phyloP scores from a whole-genome alignment of 352 stramenopile genomes.

The Globisporangium mamillatum region DNA sequence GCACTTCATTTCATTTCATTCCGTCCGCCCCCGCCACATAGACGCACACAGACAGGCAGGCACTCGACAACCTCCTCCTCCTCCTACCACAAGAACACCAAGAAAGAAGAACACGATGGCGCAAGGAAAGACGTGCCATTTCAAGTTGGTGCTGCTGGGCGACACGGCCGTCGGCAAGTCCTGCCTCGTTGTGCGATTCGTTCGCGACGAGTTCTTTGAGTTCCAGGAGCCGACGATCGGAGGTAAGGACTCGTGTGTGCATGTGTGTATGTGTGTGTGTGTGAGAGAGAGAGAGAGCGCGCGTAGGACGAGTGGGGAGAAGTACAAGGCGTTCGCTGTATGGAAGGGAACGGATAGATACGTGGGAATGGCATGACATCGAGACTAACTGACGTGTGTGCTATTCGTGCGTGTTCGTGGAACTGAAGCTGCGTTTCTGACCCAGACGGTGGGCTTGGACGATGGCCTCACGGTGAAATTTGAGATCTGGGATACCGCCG shows the following conservation, averaged over 20 bases:
- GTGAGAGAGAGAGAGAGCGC: background rate
- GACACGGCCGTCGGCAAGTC: slow-evolving; percentile 99
- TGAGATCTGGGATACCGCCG: slow-evolving; percentile 99
- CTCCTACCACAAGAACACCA: background rate
- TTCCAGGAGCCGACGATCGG: slow-evolving; percentile 98
- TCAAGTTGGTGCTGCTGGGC: slow-evolving; percentile 99
- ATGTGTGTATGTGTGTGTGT: background rate
- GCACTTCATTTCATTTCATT: background rate
- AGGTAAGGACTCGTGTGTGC: slow-evolving; percentile 36
- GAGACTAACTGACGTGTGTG: slow-evolving; percentile 9
- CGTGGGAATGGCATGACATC: background rate
- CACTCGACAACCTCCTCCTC: background rate
- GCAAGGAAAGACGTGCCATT: slow-evolving; percentile 91
- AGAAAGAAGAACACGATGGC: slow-evolving; percentile 49
- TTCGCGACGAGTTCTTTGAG: slow-evolving; percentile 99
- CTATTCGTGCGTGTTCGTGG: background rate
- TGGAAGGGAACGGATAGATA: slow-evolving; percentile 4
- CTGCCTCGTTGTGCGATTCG: slow-evolving; percentile 99
- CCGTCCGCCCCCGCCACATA: background rate
- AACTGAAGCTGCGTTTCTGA: slow-evolving; percentile 93
- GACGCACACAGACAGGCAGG: background rate
- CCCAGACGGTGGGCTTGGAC: slow-evolving; percentile 97
- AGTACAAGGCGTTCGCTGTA: background rate
- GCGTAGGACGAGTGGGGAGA: background rate
- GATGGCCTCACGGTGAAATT: slow-evolving; percentile 99